Conservation (phyloP, 768 basidiomycete species). For the Kwoniella mangroviensis region DNA sequence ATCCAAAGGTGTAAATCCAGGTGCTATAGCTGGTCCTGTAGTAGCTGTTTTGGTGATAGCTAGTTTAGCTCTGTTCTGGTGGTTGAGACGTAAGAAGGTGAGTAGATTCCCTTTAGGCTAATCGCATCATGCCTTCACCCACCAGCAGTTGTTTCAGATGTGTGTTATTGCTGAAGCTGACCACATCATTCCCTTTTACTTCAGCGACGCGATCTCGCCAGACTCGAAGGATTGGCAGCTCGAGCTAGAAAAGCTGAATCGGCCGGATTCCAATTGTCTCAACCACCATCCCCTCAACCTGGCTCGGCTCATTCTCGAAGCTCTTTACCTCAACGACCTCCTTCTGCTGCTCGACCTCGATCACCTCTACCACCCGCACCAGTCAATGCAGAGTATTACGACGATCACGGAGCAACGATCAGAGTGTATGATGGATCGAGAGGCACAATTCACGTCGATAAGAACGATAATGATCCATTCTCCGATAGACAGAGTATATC, state of each 20-base stretch:
- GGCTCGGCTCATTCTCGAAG: conserved; percentile 11
- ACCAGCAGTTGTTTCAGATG: not conserved
- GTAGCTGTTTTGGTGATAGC: conserved; percentile 54
- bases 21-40: conserved; percentile 55
- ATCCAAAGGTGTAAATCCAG: conserved; percentile 46
- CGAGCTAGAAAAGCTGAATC: conserved; percentile 52
- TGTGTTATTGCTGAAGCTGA: not conserved
- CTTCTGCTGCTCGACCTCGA: conserved; percentile 27
- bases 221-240: conserved; percentile 45
- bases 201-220: conserved; percentile 49
- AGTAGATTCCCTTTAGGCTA: conserved; percentile 9
- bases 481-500: conserved; percentile 48
- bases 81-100: conserved; percentile 53
- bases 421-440: conserved; percentile 37
- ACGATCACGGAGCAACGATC: conserved; percentile 34
- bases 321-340: conserved; percentile 22
- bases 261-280: conserved; percentile 54
- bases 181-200: not conserved
- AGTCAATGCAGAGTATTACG: conserved; percentile 43
- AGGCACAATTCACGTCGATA: conserved; percentile 35
- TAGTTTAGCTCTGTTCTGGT: conserved; percentile 55
- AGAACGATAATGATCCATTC: conserved; percentile 44
- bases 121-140: too few species aligned
- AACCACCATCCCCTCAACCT: conserved; percentile 41
- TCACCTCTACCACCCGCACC: conserved; percentile 43